Base-by-base conservation (phyloP, 495 filamentous ascomycete species). In the Bathelium albidoporum region DNA sequence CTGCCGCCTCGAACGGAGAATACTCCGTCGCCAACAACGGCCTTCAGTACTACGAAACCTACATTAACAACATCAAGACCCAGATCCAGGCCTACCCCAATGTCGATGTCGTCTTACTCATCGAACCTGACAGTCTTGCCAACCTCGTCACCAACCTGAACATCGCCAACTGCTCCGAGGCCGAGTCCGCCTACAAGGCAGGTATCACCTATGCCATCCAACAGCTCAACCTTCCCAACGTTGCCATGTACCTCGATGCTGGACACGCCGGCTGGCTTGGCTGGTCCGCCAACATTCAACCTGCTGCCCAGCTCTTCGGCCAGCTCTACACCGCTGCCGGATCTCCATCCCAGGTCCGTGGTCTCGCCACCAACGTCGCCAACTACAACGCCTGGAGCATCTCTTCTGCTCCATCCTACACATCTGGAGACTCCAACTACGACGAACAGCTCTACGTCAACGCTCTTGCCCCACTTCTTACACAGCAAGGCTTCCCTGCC, bases 191-290 rank as follows among this genome's bases (percentile, higher is more conserved):
- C 12, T 94, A 91, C 77, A 79, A 84, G 66, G 82, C 85, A 55
- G 83, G 86, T 72, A 83, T 85, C 41, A 81, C 85, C 14, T 91
- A 94, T 71, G 88, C 89, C 3, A 72, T 92, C 65, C 81, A 81
- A 66, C 74, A 82, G 65, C 79, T 92, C 67, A 86, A 89, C 77
- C 79, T 91, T 14, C 81, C 83, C 66, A 91, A 92, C 75, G 88
- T 92, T 63, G 75, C 86, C 67, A 89, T 89, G 89, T 92, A 94
- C 75, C 67, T 94, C 58, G 89, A 94, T 71, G 89, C 87, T 62
- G 89, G 87, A 73, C 86, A 89, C 78, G 86, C 81, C 34, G 89
- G 89, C 67, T 94, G 89, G 89, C 81, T 91, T 63, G 89, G 89
- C 67, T 94, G 89, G 89, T 76, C 84, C 53, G 87, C 83, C 63